Base-by-base conservation (phyloP, 495 filamentous ascomycete species). In the Neurospora tetraspora region DNA sequence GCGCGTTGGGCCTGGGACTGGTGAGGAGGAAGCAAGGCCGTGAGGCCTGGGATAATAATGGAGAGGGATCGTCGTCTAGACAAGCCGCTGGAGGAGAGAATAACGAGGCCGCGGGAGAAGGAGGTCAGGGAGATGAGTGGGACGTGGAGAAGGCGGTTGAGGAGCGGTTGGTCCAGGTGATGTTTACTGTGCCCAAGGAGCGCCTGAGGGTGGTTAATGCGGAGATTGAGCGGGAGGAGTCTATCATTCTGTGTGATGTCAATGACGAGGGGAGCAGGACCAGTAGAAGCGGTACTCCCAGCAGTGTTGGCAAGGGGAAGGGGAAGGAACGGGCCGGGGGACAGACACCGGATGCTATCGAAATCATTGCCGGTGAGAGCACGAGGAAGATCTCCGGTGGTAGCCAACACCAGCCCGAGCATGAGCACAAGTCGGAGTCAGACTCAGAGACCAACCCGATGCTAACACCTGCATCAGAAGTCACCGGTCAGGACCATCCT, bases 131-230 rank as follows among this genome's bases (percentile, higher is more conserved):
- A 39, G 77, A 89, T 5, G 94, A 97, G 69, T 97, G 94, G 94
- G 94, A 97, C 77, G 87, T 97, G 40, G 95, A 98, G 79, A 87
- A 87, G 61, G 93, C 93, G 7, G 91, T 92, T 2, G 90, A 94
- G 81, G 88, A 87, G 69, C 81, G 94, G 59, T 86, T 93, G 18
- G 94, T 98, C 73, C 95, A 98, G 82, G 88, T 96, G 74, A 96
- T 96, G 84, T 98, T 96, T 80, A 97, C 94, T 1, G 93, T 97
- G 72, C 95, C 95, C 68, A 91, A 89, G 79, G 91, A 94, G 82
- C 88, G 86, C 79, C 78, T 98, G 75, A 85, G 95, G 69, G 93
- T 98, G 14, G 94, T 97, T 10, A 98, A 98, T 82, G 88, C 84
- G 73, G 84, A 82, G 80, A 82, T 82, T 71, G 84, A 81, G 82